Evolutionary conservation across 805 yeast genomes (phyloP).

Genomic region (Hanseniaspora lindneri): DNA sequence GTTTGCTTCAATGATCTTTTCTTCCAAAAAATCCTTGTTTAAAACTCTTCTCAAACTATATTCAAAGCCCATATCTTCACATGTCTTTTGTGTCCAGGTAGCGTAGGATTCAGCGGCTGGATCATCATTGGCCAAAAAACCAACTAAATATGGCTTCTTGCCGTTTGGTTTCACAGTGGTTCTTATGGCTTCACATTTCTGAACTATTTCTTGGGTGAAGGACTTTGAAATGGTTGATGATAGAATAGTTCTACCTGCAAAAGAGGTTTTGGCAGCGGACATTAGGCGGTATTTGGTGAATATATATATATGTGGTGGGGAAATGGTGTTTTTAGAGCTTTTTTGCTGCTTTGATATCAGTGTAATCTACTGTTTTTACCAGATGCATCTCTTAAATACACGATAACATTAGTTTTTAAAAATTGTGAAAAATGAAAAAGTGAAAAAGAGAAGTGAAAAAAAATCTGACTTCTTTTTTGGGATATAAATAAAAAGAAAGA

Average conservation of each 20-base stretch:
- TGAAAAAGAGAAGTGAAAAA: no score
- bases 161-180: slow-evolving; percentile 19
- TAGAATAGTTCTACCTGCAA: slow-evolving; percentile 63
- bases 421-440: no score
- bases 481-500: no score
- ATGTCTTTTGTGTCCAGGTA: slow-evolving; percentile 86
- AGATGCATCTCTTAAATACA: no score
- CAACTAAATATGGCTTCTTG: slow-evolving; percentile 67
- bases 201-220: slow-evolving; percentile 58
- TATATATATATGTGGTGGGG: background rate
- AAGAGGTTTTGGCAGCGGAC: slow-evolving; percentile 1
- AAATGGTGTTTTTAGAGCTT: background rate
- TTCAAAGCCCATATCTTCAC: slow-evolving; percentile 71
- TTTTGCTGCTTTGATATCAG: no score
- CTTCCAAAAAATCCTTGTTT: slow-evolving; percentile 74
- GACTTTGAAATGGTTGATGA: slow-evolving; percentile 82
- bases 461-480: no score
- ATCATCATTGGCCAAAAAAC: slow-evolving; percentile 81
- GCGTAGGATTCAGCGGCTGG: slow-evolving; percentile 96
- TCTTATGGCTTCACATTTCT: slow-evolving; percentile 40
- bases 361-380: no score
- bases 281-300: background rate
- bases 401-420: no score
- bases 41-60: slow-evolving; percentile 63
- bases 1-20: slow-evolving; percentile 71